Base-by-base conservation (phyloP, 2,329 filamentous ascomycete genomes). In the Tolypocladium tropicale region DNA sequence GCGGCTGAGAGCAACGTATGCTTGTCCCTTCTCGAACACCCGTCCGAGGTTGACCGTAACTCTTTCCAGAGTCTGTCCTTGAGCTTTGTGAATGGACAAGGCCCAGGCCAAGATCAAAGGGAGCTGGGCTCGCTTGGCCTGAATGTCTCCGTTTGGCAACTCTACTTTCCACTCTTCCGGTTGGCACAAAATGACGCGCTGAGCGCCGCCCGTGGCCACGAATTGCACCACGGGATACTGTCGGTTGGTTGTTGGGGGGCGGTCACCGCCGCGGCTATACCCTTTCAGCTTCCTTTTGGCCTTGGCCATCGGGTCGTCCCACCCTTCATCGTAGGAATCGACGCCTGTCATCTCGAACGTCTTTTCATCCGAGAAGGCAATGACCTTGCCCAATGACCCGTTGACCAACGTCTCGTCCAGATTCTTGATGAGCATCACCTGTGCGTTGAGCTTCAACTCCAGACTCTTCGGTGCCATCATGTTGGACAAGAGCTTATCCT, bases 401-500 rank as follows among this genome's bases (percentile, higher is more conserved):
- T 99, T 99, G 62, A 97, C 94, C 0, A 99, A 79, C 0, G 83
- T 86, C 41, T 96, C 90, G 66, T 99, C 94, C 74, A 97, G 86
- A 64, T 99, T 99, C 72, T 99, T 99, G 78, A 99, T 96, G n/a
- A 99, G 77, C 94, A 99, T 99, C 49, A 99, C 95, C 68, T 99
- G 95, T 0, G 94, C 90, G 11, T 91, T 90, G 60, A 94, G 86
- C 70, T 96, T 97, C 33, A 99, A 74, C 36, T 88, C 83, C 23
- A 99, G 82, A 0, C 73, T 67, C 63, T 87, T 86, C 0, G 94
- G 92, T 0, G 94, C 92, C 89, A 99, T 96, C 83, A 95, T 95
- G 66, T 93, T 96, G 6, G 81, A 72, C 6, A 99, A 76, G 0
- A 97, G 72, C 66, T 85, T 92, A 50, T 95, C 90, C 34, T 89